Evolutionary conservation across 177 flowering plant species (phyloP).

Genomic region (Vitis hybrid): DNA sequence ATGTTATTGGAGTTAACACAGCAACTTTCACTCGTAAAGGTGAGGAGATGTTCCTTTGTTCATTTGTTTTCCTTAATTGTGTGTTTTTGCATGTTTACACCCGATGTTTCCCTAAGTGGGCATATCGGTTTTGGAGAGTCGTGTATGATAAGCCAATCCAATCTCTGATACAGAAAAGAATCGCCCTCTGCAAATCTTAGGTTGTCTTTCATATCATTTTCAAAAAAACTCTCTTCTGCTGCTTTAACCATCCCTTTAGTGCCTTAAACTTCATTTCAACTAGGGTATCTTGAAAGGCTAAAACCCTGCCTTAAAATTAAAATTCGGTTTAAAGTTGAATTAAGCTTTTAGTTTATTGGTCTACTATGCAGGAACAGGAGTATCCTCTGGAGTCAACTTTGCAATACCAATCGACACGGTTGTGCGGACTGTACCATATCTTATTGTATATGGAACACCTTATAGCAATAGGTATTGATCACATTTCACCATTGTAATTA

Average conservation of each 20-base stretch:
- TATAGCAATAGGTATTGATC: conserved; percentile 54
- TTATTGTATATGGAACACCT: conserved; percentile 79
- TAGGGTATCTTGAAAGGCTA: not conserved
- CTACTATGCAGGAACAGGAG: conserved; percentile 62
- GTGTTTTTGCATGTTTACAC: not conserved
- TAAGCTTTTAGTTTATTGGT: conserved; percentile 2
- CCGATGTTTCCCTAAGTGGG: too few species aligned
- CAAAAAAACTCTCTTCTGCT: too few species aligned
- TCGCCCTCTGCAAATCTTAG: too few species aligned
- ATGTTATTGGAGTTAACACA: conserved; percentile 94
- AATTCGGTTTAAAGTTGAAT: not conserved
- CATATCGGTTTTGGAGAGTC: too few species aligned
- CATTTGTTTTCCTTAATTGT: conserved; percentile 1
- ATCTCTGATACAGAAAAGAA: too few species aligned
- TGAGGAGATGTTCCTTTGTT: conserved; percentile 18
- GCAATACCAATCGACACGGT: conserved; percentile 85
- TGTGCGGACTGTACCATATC: conserved; percentile 57
- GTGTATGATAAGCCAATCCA: too few species aligned
- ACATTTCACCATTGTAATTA: too few species aligned
- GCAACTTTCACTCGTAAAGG: conserved; percentile 95
- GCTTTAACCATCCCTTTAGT: too few species aligned
- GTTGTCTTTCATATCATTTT: too few species aligned
- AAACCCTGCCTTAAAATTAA: not conserved
- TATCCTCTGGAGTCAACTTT: conserved; percentile 87
- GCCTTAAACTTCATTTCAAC: too few species aligned